Base-by-base conservation (phyloP, 805 yeast genomes). In the baker's yeast (Saccharomyces cerevisiae) region DNA sequence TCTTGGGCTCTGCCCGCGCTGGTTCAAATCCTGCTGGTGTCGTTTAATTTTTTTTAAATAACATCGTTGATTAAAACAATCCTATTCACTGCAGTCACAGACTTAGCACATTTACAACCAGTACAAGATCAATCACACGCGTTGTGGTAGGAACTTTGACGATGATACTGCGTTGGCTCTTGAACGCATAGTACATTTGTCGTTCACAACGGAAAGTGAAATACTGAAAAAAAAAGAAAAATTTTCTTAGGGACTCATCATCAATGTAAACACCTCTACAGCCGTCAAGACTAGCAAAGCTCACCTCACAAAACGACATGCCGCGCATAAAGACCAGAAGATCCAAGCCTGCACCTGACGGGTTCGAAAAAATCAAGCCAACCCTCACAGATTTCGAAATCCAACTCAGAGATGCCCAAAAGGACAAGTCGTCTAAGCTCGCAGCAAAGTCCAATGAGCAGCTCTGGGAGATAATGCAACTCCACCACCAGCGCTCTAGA, bases 1-100 rank as follows among this genome's bases (percentile, higher is more conserved):
- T 80, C 74, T 78, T 81, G 85, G 84, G 85, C 79, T 80, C 75
- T 77, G 81, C 85, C 84, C 85, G 84, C 86, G 84, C 84, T 78
- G 85, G 86, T 81, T 81, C 85, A 81, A 81, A 78, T 81, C 85
- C 86, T 80, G 84, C 84, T 78, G 83, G 80, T 81, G 84, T 80
- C 86, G 85, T 54, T 64, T 62, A 64, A 65, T 71, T 73, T 73
- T 73, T 67, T 59, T 60, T 61, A 9, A 9, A 29, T 9, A 9
- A 29, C 13, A 8, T 10, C 13, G 13, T 29, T 29, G 10, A 10
- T 9, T 1, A 29, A 11, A 29, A 2, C 8, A 29, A 2, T 29
- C 3, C 10, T 29, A 29, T 13, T 11, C 31, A 29, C 31, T 29
- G 13, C 3, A 29, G 2, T 9, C 17, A 31, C 13, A 13, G 17